Evolutionary conservation across 1,139 yeast species (phyloP).

Genomic region (Diutina sp.): DNA sequence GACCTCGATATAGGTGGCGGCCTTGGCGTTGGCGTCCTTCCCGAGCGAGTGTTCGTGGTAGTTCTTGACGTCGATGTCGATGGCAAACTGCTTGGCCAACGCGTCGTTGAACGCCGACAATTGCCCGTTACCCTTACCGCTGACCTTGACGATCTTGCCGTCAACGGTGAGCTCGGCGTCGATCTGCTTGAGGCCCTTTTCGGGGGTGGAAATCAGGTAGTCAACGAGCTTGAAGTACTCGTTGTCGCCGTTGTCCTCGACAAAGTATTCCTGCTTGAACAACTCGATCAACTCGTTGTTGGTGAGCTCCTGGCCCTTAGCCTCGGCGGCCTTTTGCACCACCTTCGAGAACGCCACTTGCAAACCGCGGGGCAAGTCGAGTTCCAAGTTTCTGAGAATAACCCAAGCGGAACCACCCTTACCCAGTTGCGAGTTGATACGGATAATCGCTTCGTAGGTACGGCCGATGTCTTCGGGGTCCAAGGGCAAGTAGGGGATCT

Average conservation of each 20-base stretch:
- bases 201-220: neutral
- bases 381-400: neutral
- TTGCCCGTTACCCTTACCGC: neutral
- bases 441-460: slow-evolving; percentile 2
- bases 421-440: slow-evolving; percentile 1
- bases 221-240: neutral
- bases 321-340: slow-evolving; percentile 1
- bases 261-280: slow-evolving; percentile 1
- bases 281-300: neutral
- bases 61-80: slow-evolving; percentile 1
- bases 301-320: slow-evolving; percentile 1
- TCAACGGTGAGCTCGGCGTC: neutral
- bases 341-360: slow-evolving; percentile 2
- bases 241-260: neutral
- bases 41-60: slow-evolving; percentile 3
- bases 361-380: slow-evolving; percentile 2
- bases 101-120: slow-evolving; percentile 2
- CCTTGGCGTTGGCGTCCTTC: neutral
- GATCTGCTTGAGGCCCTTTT: neutral
- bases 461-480: slow-evolving; percentile 3
- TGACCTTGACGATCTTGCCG: neutral
- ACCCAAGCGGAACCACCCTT: slow-evolving; percentile 2
- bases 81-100: neutral
- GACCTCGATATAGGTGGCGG: slow-evolving; percentile 1
- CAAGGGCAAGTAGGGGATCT: slow-evolving; percentile 1